phyloP scores from a whole-genome alignment of 129 eudicot genomes.

The Logfia minima region DNA sequence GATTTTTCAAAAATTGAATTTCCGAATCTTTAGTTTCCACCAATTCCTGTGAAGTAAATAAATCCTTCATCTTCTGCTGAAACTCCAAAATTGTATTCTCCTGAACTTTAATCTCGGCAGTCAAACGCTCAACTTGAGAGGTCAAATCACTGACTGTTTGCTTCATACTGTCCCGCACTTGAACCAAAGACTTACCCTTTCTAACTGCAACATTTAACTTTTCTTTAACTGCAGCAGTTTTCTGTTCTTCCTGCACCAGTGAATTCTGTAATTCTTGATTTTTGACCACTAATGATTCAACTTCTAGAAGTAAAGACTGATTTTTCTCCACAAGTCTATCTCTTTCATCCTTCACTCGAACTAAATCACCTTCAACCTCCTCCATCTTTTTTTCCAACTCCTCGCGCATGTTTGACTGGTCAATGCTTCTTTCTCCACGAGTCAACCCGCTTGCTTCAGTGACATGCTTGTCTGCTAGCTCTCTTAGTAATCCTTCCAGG shows the following conservation, averaged over 20 bases:
- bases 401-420: constrained; percentile 26
- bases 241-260: constrained; percentile 84
- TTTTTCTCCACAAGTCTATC: constrained; percentile 43
- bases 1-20: constrained; percentile 44
- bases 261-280: constrained; percentile 55
- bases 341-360: constrained; percentile 54
- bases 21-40: constrained; percentile 54
- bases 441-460: constrained; percentile 27
- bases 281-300: constrained; percentile 45
- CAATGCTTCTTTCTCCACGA: constrained; percentile 36
- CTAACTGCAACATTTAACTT: constrained; percentile 90
- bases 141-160: constrained; percentile 72
- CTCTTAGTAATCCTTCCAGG: constrained; percentile 55
- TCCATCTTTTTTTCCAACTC: constrained; percentile 64
- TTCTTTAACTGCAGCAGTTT: constrained; percentile 72
- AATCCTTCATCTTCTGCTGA: constrained; percentile 51
- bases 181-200: constrained; percentile 89
- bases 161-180: constrained; percentile 83
- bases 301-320: constrained; percentile 53
- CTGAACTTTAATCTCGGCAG: constrained; percentile 44
- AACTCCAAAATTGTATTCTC: constrained; percentile 56
- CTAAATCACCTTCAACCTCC: constrained; percentile 51
- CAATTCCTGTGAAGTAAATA: constrained; percentile 40
- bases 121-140: constrained; percentile 59
- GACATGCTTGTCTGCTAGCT: constrained; percentile 46